Base-by-base conservation (phyloP, 345 rosid genomes). In the Abelmoschus esculentus region DNA sequence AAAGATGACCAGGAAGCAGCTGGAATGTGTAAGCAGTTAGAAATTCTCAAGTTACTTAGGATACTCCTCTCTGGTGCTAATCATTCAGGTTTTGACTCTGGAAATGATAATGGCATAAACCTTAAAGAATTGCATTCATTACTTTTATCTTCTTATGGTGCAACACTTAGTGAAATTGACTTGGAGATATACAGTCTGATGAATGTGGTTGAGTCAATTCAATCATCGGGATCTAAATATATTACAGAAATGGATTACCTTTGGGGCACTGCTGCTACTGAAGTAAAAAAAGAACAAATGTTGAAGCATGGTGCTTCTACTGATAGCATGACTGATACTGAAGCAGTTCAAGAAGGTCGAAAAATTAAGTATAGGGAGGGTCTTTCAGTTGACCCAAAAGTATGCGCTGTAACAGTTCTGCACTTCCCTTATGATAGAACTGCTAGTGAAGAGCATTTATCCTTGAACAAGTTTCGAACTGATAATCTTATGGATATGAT, bases 61-160 rank as follows among this genome's bases (percentile, higher is more conserved):
- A 76, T 78, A 64, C 83, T 95, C 18, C 78, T 95, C 67, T 40
- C 70, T 60, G 75, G 44, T 19, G n/a, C 61, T 66, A 61, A 58
- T 29, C 72, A 56, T 31, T 18, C 49, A 52, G 74, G 74, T 47
- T 55, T 55, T 72, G 76, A 72, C 72, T 83, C 80, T 73, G 81
- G 73, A 74, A 81, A 80, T 53, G 89, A 86, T 70, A 69, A 70
- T 76, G 86, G 83, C 61, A 72, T 95, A 72, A 84, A 90, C 85
- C 83, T 83, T 50, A 85, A 73, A 82, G 93, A 87, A 74, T 78
- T 95, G 61, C 81, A 80, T 66, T 74, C 76, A 10, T 82, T 91
- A 79, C 91, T 95, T 76, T 78, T 88, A 79, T 85, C 90, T 82
- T 88, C 96, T 67, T 95, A 95, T 83, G 90, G 91, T 77, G 99